These are phyloP conservation scores for Neoscytalidium dimidiatum DNA, from an alignment of 2,329 filamentous ascomycete genomes.

Conservation along the genomic window DNA sequence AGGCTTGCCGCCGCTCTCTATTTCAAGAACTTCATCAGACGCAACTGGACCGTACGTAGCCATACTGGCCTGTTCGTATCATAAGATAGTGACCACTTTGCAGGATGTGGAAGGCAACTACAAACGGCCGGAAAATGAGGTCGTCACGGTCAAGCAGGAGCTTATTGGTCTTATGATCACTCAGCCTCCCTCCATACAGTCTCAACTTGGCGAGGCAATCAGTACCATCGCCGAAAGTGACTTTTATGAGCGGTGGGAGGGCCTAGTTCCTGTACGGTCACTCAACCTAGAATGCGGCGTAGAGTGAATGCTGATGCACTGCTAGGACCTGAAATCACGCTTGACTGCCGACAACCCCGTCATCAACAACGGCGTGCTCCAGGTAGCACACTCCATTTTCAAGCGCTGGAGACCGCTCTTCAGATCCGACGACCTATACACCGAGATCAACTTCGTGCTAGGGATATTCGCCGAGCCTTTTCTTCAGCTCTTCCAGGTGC, in stretches of 20 bases:
- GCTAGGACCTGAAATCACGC: slow-evolving; percentile 80
- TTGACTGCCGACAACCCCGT: slow-evolving; percentile 79
- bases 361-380: slow-evolving; percentile 89
- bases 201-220: slow-evolving; percentile 93
- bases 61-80: not conserved
- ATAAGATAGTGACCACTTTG: slow-evolving; percentile 20
- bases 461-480: slow-evolving; percentile 82
- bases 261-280: slow-evolving; percentile 73
- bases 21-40: slow-evolving; percentile 98
- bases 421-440: slow-evolving; percentile 87
- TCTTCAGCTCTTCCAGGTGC: slow-evolving; percentile 73
- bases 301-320: slow-evolving; percentile 8
- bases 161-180: slow-evolving; percentile 96
- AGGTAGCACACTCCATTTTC: slow-evolving; percentile 98
- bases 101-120: slow-evolving; percentile 91
- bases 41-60: slow-evolving; percentile 77
- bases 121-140: slow-evolving; percentile 80
- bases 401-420: slow-evolving; percentile 93
- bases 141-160: slow-evolving; percentile 88
- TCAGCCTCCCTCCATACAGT: slow-evolving; percentile 82
- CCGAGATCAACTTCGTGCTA: slow-evolving; percentile 95
- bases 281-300: not conserved
- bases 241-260: slow-evolving; percentile 95
- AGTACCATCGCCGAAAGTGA: slow-evolving; percentile 97
- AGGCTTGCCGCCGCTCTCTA: slow-evolving; percentile 85